phyloP scores from a whole-genome alignment of 495 filamentous ascomycete genomes.

The Podospora fimiseda region DNA sequence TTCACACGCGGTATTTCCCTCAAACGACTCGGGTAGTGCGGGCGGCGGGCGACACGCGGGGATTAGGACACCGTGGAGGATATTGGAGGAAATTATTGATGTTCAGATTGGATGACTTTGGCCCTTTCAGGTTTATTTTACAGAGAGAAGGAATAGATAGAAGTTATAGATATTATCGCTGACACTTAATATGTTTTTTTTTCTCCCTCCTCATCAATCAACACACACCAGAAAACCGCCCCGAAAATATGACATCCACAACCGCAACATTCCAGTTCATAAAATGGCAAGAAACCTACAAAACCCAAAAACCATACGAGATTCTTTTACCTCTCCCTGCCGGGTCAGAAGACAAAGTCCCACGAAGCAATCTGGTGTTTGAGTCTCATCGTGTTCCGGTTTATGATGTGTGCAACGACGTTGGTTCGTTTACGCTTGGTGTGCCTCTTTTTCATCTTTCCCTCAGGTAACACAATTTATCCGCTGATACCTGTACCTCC shows the following conservation, averaged over 20 bases:
- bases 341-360: neutral
- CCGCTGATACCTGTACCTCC: neutral
- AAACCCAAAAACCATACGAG: conserved; percentile 1
- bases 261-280: conserved; percentile 1
- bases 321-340: neutral
- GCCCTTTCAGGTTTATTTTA: too few species aligned
- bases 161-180: too few species aligned
- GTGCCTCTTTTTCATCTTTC: too few species aligned
- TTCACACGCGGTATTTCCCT: neutral
- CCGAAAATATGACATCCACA: conserved; percentile 7
- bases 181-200: neutral
- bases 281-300: neutral
- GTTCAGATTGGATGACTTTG: too few species aligned
- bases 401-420: too few species aligned
- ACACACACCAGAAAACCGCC: neutral
- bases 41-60: too few species aligned
- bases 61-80: too few species aligned
- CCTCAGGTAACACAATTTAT: too few species aligned
- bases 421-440: too few species aligned
- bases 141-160: too few species aligned
- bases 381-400: conserved; percentile 2
- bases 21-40: neutral
- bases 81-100: too few species aligned
- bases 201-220: neutral
- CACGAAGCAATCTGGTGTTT: conserved; percentile 4